These are phyloP conservation scores for Solanum infundibuliforme DNA, from an alignment of 257 asterid species.

Conservation along the genomic window DNA sequence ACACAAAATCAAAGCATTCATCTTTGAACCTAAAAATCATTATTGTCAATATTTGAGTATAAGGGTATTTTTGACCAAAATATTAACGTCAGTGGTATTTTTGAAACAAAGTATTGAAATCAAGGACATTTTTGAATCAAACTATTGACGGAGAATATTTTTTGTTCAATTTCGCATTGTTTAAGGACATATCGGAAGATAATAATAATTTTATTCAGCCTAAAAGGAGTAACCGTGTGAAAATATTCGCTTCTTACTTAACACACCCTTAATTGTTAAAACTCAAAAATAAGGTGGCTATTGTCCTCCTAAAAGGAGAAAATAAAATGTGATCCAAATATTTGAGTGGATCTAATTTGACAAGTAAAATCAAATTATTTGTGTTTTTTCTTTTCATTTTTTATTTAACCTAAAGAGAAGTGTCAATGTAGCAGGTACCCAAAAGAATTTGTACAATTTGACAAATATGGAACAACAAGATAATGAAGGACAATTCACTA, in stretches of 20 bases:
- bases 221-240: neutral
- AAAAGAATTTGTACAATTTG: neutral
- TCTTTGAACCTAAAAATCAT: neutral
- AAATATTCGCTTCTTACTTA: neutral
- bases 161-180: too few species aligned
- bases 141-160: too few species aligned
- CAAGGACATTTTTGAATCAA: too few species aligned
- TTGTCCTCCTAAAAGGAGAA: neutral
- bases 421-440: too few species aligned
- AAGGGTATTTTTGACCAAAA: neutral
- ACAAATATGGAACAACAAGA: neutral
- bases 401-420: too few species aligned
- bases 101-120: neutral
- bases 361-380: too few species aligned
- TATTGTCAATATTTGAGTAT: neutral
- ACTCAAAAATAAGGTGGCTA: neutral
- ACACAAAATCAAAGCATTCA: neutral
- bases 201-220: too few species aligned
- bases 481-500: neutral
- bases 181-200: too few species aligned
- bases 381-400: too few species aligned
- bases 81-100: too few species aligned
- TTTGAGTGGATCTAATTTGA: too few species aligned
- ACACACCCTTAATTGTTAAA: neutral
- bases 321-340: too few species aligned